Conservation (phyloP, 495 filamentous ascomycete species). For the Hyaloscypha finlandica region DNA sequence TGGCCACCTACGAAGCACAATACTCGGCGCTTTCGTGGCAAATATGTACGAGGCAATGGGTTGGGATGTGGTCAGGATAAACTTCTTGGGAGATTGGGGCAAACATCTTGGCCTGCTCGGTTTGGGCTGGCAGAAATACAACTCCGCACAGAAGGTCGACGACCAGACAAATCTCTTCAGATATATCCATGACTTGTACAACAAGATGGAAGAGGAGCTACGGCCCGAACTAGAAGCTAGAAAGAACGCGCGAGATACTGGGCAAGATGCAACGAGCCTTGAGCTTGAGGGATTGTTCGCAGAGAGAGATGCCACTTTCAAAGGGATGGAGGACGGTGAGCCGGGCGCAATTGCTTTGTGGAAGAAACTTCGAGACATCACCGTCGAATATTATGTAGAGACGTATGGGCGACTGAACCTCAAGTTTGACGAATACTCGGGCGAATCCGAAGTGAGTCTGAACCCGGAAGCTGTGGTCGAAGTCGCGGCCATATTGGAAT, state of each 20-base stretch:
- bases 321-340: conserved; percentile 68
- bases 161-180: conserved; percentile 6
- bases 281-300: conserved; percentile 55
- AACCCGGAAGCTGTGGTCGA: conserved; percentile 54
- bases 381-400: conserved; percentile 61
- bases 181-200: conserved; percentile 43
- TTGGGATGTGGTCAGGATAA: conserved; percentile 71
- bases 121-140: conserved; percentile 47
- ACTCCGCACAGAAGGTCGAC: conserved; percentile 35
- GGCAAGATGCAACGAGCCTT: conserved; percentile 53
- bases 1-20: conserved; percentile 74
- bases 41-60: conserved; percentile 71
- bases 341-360: conserved; percentile 63
- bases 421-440: conserved; percentile 70
- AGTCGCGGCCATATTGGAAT: conserved; percentile 54
- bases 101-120: conserved; percentile 74
- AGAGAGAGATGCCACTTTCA: conserved; percentile 66
- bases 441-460: conserved; percentile 67
- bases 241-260: conserved; percentile 58
- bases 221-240: conserved; percentile 56
- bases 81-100: conserved; percentile 78
- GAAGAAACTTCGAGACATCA: conserved; percentile 66
- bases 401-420: conserved; percentile 69
- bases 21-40: conserved; percentile 72
- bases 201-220: conserved; percentile 53